These are phyloP conservation scores for Macrocybe gigantea DNA, from an alignment of 768 basidiomycete genomes.

Conservation along the genomic window DNA sequence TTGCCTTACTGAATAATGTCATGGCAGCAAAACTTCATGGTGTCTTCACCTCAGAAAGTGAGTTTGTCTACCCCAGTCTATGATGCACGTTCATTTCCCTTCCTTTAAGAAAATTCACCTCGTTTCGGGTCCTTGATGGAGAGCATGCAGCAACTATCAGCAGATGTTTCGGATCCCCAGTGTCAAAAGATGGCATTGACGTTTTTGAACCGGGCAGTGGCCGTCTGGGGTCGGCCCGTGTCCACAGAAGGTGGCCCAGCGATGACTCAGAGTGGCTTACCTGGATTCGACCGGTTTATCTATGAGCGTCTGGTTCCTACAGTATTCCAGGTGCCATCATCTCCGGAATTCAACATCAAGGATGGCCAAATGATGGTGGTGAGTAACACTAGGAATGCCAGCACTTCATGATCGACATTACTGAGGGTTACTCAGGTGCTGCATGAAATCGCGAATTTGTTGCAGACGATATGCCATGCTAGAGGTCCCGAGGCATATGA, in stretches of 20 bases:
- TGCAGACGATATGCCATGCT: slow-evolving; percentile 72
- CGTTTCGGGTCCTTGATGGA: slow-evolving; percentile 75
- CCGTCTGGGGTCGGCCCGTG: slow-evolving; percentile 59
- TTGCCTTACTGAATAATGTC: slow-evolving; percentile 74
- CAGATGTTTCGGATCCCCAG: slow-evolving; percentile 67
- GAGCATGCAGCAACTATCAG: slow-evolving; percentile 65
- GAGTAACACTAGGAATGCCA: slow-evolving; percentile 22
- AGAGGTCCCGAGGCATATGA: slow-evolving; percentile 79
- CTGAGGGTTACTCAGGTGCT: slow-evolving; percentile 52
- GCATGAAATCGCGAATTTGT: slow-evolving; percentile 80
- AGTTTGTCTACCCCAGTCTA: slow-evolving; percentile 16
- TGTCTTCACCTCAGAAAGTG: slow-evolving; percentile 86
- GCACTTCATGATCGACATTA: not conserved
- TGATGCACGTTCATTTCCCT: not conserved
- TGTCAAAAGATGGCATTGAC: slow-evolving; percentile 77
- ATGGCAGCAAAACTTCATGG: slow-evolving; percentile 76
- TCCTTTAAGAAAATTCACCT: slow-evolving; percentile 31
- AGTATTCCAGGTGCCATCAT: slow-evolving; percentile 76
- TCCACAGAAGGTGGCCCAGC: slow-evolving; percentile 18
- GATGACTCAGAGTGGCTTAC: slow-evolving; percentile 39
- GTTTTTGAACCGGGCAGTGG: slow-evolving; percentile 68
- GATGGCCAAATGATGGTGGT: slow-evolving; percentile 86
- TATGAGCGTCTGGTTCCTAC: slow-evolving; percentile 82
- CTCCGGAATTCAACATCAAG: slow-evolving; percentile 78
- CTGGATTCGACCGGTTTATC: slow-evolving; percentile 89